phyloP scores from a whole-genome alignment of 1,284 basidiomycete species.

The Dichomitus squalens region DNA sequence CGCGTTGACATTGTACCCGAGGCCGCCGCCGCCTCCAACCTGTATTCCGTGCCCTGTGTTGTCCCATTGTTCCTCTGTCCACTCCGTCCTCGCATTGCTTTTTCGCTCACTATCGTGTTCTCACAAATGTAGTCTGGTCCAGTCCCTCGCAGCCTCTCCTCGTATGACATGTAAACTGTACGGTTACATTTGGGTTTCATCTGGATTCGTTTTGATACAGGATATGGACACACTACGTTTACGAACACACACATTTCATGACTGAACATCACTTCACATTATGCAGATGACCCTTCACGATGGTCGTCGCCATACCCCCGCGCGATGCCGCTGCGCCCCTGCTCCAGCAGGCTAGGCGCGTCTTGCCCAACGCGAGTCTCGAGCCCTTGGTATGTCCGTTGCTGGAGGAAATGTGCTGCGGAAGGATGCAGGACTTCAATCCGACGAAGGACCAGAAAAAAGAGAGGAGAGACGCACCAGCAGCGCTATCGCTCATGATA shows the following conservation, averaged over 20 bases:
- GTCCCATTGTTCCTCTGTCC: neutral
- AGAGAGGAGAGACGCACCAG: slow-evolving; percentile 48
- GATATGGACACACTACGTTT: neutral
- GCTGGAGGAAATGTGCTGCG: slow-evolving; percentile 67
- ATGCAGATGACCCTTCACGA: neutral
- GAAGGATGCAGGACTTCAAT: neutral
- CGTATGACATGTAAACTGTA: neutral
- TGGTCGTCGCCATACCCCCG: slow-evolving; percentile 71
- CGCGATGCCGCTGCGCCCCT: slow-evolving; percentile 90
- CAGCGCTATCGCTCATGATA: slow-evolving; percentile 67
- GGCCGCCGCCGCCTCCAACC: neutral
- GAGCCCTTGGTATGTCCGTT: slow-evolving; percentile 81
- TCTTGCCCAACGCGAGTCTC: slow-evolving; percentile 83
- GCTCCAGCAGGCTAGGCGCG: slow-evolving; percentile 80
- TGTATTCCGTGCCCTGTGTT: neutral
- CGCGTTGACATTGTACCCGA: neutral
- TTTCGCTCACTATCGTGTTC: neutral
- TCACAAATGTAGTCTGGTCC: neutral
- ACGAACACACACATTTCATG: too few species aligned
- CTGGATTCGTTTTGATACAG: neutral
- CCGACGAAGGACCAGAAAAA: neutral
- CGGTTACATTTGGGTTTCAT: neutral
- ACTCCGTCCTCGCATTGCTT: neutral
- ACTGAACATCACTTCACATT: neutral
- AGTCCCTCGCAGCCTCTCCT: too few species aligned